Base-by-base conservation (phyloP, 768 basidiomycete genomes). In the Boletus pseudopeckii region DNA sequence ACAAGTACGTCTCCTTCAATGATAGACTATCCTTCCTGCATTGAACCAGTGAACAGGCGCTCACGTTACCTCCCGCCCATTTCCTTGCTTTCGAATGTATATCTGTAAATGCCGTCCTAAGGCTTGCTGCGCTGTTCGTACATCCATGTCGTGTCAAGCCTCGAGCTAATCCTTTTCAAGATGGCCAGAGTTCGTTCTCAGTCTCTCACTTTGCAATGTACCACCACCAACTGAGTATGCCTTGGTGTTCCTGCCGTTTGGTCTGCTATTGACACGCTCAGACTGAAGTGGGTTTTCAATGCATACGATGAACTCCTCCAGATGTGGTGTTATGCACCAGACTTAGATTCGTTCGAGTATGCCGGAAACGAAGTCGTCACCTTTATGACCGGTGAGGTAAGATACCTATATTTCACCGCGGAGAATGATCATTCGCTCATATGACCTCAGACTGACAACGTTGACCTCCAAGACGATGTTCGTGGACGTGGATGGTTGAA, bases 121-220 rank as follows among this genome's bases (percentile, higher is more conserved):
- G 88, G 33, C 82, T 92, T 59, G 77, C 86, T 2, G 68, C 79
- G 3, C 58, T 90, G 88, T 89, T 57, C 55, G 87, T 76, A 8
- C 43, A 45, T 30, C 32, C 37, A 7, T 50, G 20, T 57, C 45
- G n/a, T 24, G 26, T 26, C 36, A 20, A 22, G 20, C 8, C n/a
- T 41, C 22, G 8, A 39, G 47, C 58, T 63, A 22, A 65, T 45
- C 41, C 11, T 45, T 41, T 47, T 37, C 24, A 59, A 89, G 88
- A 46, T 90, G 88, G 69, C 86, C 88, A 20, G 86, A 89, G 56
- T 73, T 83, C 63, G 85, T 82, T 59, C 65, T 83, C 26, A 88
- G 85, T 57, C 72, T 90, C 39, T 81, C 85, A 4, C 72, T 90
- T 15, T 82, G 82, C 61, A 87, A 86, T 64, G 77, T 87, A 26